Percentiles rank a stretch among this genome's conserved stretches.
phyloP scores from a whole-genome alignment of 1,284 basidiomycete species.

The Cutaneotrichosporon cutaneum region DNA sequence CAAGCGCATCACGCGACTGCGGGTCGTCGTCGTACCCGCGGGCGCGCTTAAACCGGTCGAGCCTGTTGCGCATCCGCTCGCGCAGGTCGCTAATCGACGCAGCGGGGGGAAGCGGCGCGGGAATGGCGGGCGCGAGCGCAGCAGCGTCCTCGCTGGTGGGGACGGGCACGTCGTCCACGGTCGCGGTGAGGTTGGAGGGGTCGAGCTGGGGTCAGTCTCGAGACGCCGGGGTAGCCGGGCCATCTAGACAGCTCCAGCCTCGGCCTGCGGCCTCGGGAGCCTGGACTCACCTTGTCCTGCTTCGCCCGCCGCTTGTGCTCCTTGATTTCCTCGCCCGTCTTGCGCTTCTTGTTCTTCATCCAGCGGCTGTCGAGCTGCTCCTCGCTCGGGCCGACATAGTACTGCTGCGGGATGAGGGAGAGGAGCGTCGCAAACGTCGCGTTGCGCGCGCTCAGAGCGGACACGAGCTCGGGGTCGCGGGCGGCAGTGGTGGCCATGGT shows the following conservation, averaged over 20 bases:
- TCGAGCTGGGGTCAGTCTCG: constrained; percentile 69
- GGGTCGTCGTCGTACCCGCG: constrained; percentile 52
- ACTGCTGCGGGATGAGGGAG: constrained; percentile 79
- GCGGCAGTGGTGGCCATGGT: not conserved
- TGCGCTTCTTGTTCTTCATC: constrained; percentile 84
- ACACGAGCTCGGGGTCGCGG: constrained; percentile 20
- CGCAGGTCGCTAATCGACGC: constrained; percentile 70
- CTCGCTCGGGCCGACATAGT: constrained; percentile 71
- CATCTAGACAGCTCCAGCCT: too few relatives aligned
- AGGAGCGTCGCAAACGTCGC: constrained; percentile 75
- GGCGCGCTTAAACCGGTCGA: constrained; percentile 63
- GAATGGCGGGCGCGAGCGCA: constrained; percentile 22
- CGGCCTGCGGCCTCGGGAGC: not conserved
- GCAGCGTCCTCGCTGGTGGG: constrained; percentile 32
- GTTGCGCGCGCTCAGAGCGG: constrained; percentile 77
- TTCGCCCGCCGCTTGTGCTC: constrained; percentile 82
- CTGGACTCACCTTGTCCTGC: constrained; percentile 68
- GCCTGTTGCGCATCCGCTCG: constrained; percentile 73
- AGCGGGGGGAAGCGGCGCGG: constrained; percentile 59
- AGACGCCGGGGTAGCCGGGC: too few relatives aligned
- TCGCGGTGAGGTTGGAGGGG: constrained; percentile 65
- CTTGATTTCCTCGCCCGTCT: constrained; percentile 77
- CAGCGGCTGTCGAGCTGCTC: constrained; percentile 73
- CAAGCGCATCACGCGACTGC: constrained; percentile 66
- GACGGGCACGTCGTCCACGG: constrained; percentile 33